Evolutionary conservation across 495 filamentous ascomycete species (phyloP), one percentile per base, ranked within the genome.

Genomic region (Recurvomyces mirabilis): DNA sequence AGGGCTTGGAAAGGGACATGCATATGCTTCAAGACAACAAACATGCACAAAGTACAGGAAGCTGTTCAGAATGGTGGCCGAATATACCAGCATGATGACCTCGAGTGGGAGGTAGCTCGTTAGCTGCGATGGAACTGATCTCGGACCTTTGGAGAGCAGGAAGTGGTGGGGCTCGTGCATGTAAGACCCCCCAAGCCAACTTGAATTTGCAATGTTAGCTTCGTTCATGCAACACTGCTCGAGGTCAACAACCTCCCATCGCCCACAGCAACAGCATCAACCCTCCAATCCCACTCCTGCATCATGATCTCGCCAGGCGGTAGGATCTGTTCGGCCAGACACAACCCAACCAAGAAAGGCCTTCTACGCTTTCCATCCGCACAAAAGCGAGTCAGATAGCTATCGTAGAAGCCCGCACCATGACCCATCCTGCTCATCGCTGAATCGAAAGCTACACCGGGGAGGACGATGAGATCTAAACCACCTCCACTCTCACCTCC

Each of bases 361-460:
- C 82, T 79, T 43, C 62, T 56, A 52, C 62, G 55, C 61, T 63
- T 44, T 60, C 61, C 42, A 60, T 58, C 46, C 14, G 50, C 28
- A 18, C 54, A 47, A 64, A 87, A 93, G 54, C 77, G 74, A 46
- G 78, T 70, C 59, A 98, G 63, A 62, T 93, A 98, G 65, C 75
- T 79, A 64, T 98, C 91, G 73, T 96, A 98, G 64, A 87, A 98
- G 34, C 93, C 91, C 68, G 84, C 94, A 40, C 91, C 91, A 68
- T 98, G 93, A 7, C 91, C 91, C 10, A 95, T 68, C 57, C 91
- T 70, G 51, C 79, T 72, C 42, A 89, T 75, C 24, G 68, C 70
- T 11, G 65, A 56, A 61, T 94, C 89, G 60, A 96, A 98, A 7
- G 84, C 91, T 62, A 96, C 82, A 12, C 91, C 91, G 1, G 91